A percentile compares a stretch with the other conserved stretches of the same genome.
Evolutionary conservation across 805 yeast genomes (phyloP).

Genomic region (Metschnikowia proteae): DNA sequence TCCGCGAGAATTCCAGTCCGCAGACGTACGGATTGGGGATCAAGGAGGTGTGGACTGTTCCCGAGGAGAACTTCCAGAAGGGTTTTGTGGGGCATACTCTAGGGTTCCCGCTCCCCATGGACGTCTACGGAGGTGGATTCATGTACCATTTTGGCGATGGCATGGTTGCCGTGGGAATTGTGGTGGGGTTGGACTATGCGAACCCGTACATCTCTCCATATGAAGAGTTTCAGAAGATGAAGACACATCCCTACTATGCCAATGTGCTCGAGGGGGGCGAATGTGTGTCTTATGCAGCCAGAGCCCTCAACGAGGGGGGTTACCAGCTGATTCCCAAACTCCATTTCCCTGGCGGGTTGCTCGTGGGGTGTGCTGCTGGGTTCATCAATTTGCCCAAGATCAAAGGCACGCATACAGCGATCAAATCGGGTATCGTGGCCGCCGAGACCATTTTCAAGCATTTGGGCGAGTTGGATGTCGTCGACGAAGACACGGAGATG

Average conservation of each 20-base stretch:
- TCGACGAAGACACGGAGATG: slow-evolving; percentile 42
- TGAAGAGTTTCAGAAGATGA: slow-evolving; percentile 92
- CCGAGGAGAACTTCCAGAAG: slow-evolving; percentile 70
- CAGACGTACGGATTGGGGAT: slow-evolving; percentile 96
- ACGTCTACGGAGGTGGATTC: slow-evolving; percentile 94
- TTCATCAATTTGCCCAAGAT: slow-evolving; percentile 96
- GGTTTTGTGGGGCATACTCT: slow-evolving; percentile 84
- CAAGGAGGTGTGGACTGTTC: slow-evolving; percentile 96
- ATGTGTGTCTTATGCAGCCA: slow-evolving; percentile 90
- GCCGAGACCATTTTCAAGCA: slow-evolving; percentile 71
- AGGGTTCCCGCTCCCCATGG: slow-evolving; percentile 78
- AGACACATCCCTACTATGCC: slow-evolving; percentile 81
- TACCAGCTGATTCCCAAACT: slow-evolving; percentile 87
- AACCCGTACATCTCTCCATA: slow-evolving; percentile 96
- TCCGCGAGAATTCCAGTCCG: slow-evolving; percentile 60
- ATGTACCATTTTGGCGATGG: slow-evolving; percentile 96
- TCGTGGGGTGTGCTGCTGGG: slow-evolving; percentile 95
- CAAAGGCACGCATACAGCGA: slow-evolving; percentile 97
- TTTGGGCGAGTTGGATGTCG: slow-evolving; percentile 41
- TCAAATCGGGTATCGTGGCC: slow-evolving; percentile 92
- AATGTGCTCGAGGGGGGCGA: slow-evolving; percentile 80
- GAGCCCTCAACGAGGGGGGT: slow-evolving; percentile 98
- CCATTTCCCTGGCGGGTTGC: slow-evolving; percentile 92
- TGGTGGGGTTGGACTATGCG: slow-evolving; percentile 87
- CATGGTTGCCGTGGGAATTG: slow-evolving; percentile 88